Conservation (phyloP, 1,284 basidiomycete species). For the Mycena sp. region DNA sequence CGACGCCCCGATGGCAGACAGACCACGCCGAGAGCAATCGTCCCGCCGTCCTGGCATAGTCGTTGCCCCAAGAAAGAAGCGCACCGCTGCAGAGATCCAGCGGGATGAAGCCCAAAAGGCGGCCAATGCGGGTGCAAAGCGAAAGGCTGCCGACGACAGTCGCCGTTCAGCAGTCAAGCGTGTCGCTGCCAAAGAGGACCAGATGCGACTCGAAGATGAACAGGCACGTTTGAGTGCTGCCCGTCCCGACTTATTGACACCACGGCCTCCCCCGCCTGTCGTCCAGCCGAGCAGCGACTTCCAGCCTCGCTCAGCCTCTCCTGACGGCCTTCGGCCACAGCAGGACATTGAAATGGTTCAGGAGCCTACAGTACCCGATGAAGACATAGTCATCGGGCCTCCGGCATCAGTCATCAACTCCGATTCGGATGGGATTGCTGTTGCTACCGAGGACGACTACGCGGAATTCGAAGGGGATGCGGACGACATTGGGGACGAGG, state of each 20-base stretch:
- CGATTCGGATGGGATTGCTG: neutral
- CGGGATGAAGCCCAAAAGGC: neutral
- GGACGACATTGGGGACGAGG: neutral
- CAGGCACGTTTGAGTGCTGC: neutral
- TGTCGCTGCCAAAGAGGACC: neutral
- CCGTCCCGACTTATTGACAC: neutral
- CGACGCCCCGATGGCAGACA: neutral
- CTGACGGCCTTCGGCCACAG: too few species aligned
- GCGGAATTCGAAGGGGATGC: neutral
- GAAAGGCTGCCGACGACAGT: neutral
- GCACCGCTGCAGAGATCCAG: neutral
- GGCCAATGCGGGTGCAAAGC: neutral
- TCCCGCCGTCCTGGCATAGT: neutral
- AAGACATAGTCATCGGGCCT: neutral
- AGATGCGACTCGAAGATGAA: neutral
- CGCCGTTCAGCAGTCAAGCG: neutral
- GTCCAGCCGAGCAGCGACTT: too few species aligned
- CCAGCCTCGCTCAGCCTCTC: neutral
- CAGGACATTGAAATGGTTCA: too few species aligned
- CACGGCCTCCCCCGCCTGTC: too few species aligned
- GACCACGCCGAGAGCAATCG: neutral
- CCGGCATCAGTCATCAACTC: neutral
- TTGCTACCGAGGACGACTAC: neutral
- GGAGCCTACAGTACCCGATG: neutral
- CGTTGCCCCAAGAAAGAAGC: neutral